Percentiles rank a stretch among this genome's conserved stretches.
phyloP scores from a whole-genome alignment of 2,329 filamentous ascomycete species.

The Monilinia polystroma region DNA sequence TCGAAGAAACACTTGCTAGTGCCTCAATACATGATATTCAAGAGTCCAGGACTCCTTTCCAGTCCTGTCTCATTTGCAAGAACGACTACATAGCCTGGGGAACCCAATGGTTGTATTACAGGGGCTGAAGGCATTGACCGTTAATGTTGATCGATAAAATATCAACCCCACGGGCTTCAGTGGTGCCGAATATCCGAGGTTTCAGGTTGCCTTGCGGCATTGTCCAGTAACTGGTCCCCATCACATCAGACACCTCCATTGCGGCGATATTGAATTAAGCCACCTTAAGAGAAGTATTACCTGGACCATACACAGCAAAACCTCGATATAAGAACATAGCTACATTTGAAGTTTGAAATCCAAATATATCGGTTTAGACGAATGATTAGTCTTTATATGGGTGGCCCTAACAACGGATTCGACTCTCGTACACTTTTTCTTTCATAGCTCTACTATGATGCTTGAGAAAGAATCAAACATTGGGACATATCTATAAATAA shows the following conservation, averaged over 20 bases:
- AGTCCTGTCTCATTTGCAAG: conserved; percentile 51
- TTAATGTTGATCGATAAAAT: neutral
- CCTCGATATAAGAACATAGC: too few species aligned
- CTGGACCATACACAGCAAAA: too few species aligned
- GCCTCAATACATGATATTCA: conserved; percentile 53
- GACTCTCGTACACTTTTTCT: conserved; percentile 48
- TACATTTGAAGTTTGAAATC: neutral
- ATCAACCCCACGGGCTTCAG: neutral
- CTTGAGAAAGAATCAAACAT: conserved; percentile 62
- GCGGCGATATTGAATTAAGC: too few species aligned
- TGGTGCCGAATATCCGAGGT: neutral
- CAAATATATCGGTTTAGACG: neutral
- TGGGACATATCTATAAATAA: conserved; percentile 64
- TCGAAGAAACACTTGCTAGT: conserved; percentile 54
- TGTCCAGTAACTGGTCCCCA: too few species aligned
- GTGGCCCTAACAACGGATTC: neutral
- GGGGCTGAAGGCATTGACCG: neutral
- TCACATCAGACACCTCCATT: too few species aligned
- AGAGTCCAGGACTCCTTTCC: conserved; percentile 51
- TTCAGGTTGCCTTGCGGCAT: too few species aligned
- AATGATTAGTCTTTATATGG: too few species aligned
- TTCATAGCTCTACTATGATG: conserved; percentile 73
- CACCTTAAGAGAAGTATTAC: too few species aligned
- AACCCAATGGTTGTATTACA: conserved; percentile 22
- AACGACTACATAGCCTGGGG: conserved; percentile 45